Percentiles rank a stretch among this genome's conserved stretches.
Evolutionary conservation across 1,284 basidiomycete species (phyloP).

Genomic region (Ceratobasidium sp.): DNA sequence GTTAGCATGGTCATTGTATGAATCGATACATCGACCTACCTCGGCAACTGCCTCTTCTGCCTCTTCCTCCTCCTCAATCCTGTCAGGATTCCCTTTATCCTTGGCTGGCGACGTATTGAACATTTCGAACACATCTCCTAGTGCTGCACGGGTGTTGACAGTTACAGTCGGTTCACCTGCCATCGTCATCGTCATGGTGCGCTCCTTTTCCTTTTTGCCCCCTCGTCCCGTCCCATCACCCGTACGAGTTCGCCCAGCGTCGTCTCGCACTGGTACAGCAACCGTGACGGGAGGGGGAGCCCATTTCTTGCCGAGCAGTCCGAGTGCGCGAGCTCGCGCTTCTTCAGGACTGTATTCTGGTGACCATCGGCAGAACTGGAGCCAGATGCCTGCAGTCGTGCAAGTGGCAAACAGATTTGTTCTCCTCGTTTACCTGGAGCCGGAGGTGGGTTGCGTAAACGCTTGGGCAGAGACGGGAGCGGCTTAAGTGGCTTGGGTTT

Average conservation of each 20-base stretch:
- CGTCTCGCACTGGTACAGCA: slow-evolving; percentile 33
- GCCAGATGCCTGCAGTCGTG: slow-evolving; percentile 26
- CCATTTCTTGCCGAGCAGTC: slow-evolving; percentile 81
- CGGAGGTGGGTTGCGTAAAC: slow-evolving; percentile 49
- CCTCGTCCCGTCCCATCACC: slow-evolving; percentile 1
- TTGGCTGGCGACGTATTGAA: slow-evolving; percentile 68
- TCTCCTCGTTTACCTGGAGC: slow-evolving; percentile 71
- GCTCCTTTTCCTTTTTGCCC: slow-evolving; percentile 29
- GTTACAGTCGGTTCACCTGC: slow-evolving; percentile 68
- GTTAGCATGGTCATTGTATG: neutral
- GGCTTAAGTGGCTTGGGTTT: slow-evolving; percentile 33
- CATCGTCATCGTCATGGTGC: slow-evolving; percentile 36
- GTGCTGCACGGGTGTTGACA: slow-evolving; percentile 86
- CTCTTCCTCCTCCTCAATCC: slow-evolving; percentile 42
- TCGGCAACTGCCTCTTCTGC: slow-evolving; percentile 27
- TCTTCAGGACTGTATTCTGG: slow-evolving; percentile 77
- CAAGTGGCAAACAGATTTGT: slow-evolving; percentile 60
- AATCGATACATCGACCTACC: neutral
- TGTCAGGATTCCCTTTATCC: slow-evolving; percentile 32
- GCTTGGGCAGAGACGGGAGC: slow-evolving; percentile 27
- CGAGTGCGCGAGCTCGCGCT: slow-evolving; percentile 75
- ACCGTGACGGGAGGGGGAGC: slow-evolving; percentile 58
- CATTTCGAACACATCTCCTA: slow-evolving; percentile 92
- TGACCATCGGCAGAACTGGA: slow-evolving; percentile 62
- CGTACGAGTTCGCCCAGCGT: neutral